Evolutionary conservation across 371 early-diverging fungal genomes (phyloP).

Genomic region (Mortierella sp.): DNA sequence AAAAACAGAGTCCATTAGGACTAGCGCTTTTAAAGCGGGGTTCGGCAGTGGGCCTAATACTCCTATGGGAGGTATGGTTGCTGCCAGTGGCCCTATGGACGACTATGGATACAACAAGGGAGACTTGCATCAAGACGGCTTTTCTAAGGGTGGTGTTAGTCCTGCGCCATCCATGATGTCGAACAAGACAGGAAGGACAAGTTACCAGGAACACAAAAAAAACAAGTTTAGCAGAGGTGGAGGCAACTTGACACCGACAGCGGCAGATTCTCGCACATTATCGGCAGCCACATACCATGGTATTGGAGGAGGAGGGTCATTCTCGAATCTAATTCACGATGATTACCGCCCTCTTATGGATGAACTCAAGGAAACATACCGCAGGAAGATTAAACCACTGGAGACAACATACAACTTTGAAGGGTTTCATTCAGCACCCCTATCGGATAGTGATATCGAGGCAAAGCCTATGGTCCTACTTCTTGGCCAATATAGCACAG

Average conservation of each 20-base stretch:
- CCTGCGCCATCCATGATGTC: conserved; percentile 33
- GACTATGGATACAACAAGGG: conserved; percentile 32
- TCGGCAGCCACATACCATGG: conserved; percentile 10
- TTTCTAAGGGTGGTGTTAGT: conserved; percentile 11
- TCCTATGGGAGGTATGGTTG: conserved; percentile 35
- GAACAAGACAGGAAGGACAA: conserved; percentile 14
- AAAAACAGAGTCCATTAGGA: conserved; percentile 38
- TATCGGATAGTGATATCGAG: conserved; percentile 84
- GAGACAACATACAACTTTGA: conserved; percentile 86
- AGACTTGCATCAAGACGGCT: conserved; percentile 9
- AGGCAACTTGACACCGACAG: background rate
- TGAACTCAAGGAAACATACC: conserved; percentile 77
- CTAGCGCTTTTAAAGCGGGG: conserved; percentile 23
- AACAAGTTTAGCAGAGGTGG: conserved; percentile 32
- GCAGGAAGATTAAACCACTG: conserved; percentile 77
- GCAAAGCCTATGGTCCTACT: conserved; percentile 88
- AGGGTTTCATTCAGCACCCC: conserved; percentile 82
- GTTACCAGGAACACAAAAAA: conserved; percentile 37
- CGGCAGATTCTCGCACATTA: background rate
- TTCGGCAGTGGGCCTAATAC: conserved; percentile 18
- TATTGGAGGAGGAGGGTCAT: conserved; percentile 41
- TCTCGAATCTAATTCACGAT: conserved; percentile 49
- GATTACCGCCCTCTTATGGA: conserved; percentile 76
- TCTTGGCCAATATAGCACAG: conserved; percentile 88
- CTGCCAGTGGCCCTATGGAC: conserved; percentile 29